phyloP scores from a whole-genome alignment of 192 early-diverging fungal genomes.

The Podila epicladia region DNA sequence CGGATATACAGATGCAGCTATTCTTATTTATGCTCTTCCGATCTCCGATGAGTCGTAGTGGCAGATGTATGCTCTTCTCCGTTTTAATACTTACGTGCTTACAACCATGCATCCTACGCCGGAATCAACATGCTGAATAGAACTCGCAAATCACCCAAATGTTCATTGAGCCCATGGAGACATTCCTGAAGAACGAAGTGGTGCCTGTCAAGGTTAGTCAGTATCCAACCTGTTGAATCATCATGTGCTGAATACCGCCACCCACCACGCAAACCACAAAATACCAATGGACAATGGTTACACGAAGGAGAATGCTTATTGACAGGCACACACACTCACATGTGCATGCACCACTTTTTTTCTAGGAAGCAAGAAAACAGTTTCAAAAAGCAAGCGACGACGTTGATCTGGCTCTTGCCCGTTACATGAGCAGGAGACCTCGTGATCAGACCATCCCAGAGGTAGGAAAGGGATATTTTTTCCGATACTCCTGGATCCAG shows the following conservation, averaged over 20 bases:
- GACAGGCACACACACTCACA: too few relatives aligned
- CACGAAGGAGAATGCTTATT: too few relatives aligned
- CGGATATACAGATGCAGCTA: background rate
- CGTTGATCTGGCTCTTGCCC: constrained; percentile 62
- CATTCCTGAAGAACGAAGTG: constrained; percentile 64
- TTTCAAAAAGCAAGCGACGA: constrained; percentile 73
- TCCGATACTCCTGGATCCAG: constrained; percentile 38
- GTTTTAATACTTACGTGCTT: background rate
- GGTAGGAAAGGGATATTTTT: constrained; percentile 38
- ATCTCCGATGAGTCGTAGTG: background rate
- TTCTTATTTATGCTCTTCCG: background rate
- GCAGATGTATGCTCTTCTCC: too few relatives aligned
- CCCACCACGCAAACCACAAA: too few relatives aligned
- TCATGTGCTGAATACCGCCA: background rate
- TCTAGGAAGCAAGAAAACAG: constrained; percentile 64
- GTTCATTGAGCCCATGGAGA: constrained; percentile 75
- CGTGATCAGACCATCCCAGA: constrained; percentile 67
- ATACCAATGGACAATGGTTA: too few relatives aligned
- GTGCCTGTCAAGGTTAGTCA: constrained; percentile 61
- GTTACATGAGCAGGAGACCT: constrained; percentile 69
- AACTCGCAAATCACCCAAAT: constrained; percentile 73
- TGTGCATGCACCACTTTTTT: background rate
- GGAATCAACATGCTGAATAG: constrained; percentile 24
- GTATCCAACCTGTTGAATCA: background rate
- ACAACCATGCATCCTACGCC: constrained; percentile 1